Evolutionary conservation across 768 basidiomycete species (phyloP), one percentile per base, ranked within the genome.

Genomic region (Exsudoporus frostii): DNA sequence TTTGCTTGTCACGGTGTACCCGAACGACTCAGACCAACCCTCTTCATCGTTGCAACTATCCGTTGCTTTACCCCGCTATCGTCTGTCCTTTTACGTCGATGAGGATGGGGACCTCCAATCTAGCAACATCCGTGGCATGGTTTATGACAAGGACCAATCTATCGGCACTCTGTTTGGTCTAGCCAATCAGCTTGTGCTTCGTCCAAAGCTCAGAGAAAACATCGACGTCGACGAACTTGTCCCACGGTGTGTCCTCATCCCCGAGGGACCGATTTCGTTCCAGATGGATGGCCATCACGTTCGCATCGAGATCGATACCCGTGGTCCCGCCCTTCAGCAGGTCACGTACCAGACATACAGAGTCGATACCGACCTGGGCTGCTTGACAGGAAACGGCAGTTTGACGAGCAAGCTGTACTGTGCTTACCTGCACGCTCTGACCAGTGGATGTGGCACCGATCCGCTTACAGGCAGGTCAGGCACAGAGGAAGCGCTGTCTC

Each of bases 341-440:
- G 41, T 57, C 9, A 53, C 39, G 2, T 74, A 61, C 47, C 59
- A 67, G 27, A 61, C 59, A 20, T 76, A 71, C 36, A 46, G 32
- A 5, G 51, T 76, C 17, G 65, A 76, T 38, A 51, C 46, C 9
- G 54, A 66, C 24, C 44, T 76, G 6, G 65, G 70, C 8, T 59
- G 65, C 27, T 53, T 74, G n/a, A 45, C 45, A 13, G 64, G 65
- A 2, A 63, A 60, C 17, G 50, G 38, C 17, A 63, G 54, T 15
- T 44, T 73, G 36, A 57, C 53, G 1, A 65, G 56, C 38, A 60
- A 56, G 37, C 61, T 79, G 11, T 77, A 68, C 50, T 65, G 62
- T 44, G 66, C 72, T 2, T 76, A 77, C 49, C 62, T 82, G 7
- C 79, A 82, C 38, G 74, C 76, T 9, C 48, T 76, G 15, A 79